Conservation (phyloP, 139 green algal genomes). For the Trebouxia sp. region DNA sequence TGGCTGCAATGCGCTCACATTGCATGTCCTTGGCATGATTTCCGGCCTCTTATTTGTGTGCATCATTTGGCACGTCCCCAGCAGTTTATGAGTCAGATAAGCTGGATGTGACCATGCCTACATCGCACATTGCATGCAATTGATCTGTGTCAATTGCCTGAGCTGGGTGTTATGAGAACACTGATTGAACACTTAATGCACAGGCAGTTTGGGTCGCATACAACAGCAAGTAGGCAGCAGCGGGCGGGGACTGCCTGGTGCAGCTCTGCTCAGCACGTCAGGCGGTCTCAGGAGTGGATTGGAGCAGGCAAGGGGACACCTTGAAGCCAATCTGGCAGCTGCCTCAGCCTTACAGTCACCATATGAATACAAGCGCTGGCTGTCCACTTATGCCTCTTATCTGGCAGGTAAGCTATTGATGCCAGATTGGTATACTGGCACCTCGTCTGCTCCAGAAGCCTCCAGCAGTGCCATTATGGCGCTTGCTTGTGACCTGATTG, state of each 20-base stretch:
- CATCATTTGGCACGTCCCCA: no score
- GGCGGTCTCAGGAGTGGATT: not conserved
- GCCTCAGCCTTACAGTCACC: constrained; percentile 51
- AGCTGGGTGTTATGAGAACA: no score
- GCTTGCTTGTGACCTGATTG: no score
- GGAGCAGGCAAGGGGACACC: constrained; percentile 36
- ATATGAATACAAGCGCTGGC: constrained; percentile 63
- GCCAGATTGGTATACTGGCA: not conserved
- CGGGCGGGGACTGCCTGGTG: constrained; percentile 1
- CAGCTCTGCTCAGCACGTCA: not conserved
- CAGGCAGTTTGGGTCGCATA: constrained; percentile 52
- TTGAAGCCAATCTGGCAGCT: constrained; percentile 65
- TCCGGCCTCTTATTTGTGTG: not conserved
- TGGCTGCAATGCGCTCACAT: no score
- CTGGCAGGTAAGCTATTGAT: constrained; percentile 29
- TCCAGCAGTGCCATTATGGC: no score
- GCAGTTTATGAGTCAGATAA: no score
- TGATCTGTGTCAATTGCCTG: no score
- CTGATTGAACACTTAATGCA: no score
- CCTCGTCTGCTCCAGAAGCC: not conserved
- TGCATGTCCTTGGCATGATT: not conserved
- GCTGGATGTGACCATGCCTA: no score
- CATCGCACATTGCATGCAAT: no score
- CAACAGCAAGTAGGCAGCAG: constrained; percentile 40
- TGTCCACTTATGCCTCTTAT: constrained; percentile 62